phyloP scores from a whole-genome alignment of 2,329 filamentous ascomycete genomes.

The Trichophyton benhamiae region DNA sequence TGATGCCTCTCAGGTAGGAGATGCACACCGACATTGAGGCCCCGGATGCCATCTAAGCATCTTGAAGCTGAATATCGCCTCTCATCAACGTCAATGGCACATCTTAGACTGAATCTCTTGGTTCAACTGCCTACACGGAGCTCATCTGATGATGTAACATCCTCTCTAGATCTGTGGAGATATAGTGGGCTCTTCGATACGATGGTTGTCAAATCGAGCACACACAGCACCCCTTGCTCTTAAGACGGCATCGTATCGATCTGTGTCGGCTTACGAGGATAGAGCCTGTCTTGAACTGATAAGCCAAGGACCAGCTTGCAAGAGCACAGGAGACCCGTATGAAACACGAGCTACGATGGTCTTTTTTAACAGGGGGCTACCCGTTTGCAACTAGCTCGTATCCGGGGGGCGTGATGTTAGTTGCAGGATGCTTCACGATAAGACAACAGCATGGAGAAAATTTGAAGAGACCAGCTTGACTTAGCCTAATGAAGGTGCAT shows the following conservation, averaged over 20 bases:
- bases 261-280: neutral
- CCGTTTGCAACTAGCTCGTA: neutral
- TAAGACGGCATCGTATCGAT: conserved; percentile 1
- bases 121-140: neutral
- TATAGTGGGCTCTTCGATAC: neutral
- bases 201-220: neutral
- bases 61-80: neutral
- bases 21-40: neutral
- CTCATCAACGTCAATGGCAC: neutral
- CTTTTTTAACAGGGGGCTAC: neutral
- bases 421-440: neutral
- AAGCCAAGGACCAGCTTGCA: conserved; percentile 1
- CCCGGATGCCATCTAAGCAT: neutral
- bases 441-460: neutral
- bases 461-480: neutral
- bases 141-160: neutral
- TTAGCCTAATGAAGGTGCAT: neutral
- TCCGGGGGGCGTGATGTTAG: neutral
- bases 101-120: neutral
- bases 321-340: neutral
- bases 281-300: neutral
- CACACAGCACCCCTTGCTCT: neutral
- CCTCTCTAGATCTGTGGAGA: neutral
- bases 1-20: neutral
- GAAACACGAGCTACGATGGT: neutral